phyloP scores from a whole-genome alignment of 495 filamentous ascomycete species.

The Evernia prunastri region DNA sequence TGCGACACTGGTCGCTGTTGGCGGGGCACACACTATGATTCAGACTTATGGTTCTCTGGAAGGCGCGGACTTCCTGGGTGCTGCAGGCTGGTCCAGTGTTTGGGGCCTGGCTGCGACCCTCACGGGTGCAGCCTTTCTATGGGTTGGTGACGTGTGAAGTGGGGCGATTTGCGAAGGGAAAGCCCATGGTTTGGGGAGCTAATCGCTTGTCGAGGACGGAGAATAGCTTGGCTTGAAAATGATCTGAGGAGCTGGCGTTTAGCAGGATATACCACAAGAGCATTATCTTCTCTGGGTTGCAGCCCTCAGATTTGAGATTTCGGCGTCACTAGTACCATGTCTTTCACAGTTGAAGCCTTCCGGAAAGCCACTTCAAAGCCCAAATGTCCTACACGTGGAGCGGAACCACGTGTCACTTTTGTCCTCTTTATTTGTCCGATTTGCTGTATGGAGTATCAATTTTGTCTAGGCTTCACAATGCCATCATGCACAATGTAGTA shows the following conservation, averaged over 20 bases:
- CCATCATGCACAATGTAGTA: slow-evolving; percentile 96
- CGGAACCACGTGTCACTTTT: background rate
- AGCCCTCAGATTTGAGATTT: background rate
- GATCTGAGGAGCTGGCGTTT: slow-evolving; percentile 8
- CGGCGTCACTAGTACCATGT: no score
- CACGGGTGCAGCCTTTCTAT: slow-evolving; percentile 53
- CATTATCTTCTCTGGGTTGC: slow-evolving; percentile 6
- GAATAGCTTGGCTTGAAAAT: background rate
- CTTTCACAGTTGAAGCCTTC: background rate
- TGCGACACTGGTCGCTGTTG: slow-evolving; percentile 48
- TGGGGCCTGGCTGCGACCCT: slow-evolving; percentile 59
- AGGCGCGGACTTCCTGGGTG: slow-evolving; percentile 62
- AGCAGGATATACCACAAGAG: slow-evolving; percentile 18
- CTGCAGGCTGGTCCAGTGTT: slow-evolving; percentile 59
- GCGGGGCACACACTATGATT: slow-evolving; percentile 57
- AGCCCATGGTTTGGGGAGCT: background rate
- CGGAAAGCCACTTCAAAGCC: background rate
- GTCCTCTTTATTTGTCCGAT: background rate
- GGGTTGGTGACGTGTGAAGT: slow-evolving; percentile 49
- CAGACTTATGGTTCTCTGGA: slow-evolving; percentile 55
- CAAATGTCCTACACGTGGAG: background rate
- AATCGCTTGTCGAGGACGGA: background rate
- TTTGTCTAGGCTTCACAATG: slow-evolving; percentile 91
- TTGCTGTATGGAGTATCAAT: slow-evolving; percentile 46
- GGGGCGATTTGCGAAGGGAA: background rate